Evolutionary conservation across 805 yeast species (phyloP), one percentile per base, ranked within the genome.

Genomic region (Starmerella roubikii): DNA sequence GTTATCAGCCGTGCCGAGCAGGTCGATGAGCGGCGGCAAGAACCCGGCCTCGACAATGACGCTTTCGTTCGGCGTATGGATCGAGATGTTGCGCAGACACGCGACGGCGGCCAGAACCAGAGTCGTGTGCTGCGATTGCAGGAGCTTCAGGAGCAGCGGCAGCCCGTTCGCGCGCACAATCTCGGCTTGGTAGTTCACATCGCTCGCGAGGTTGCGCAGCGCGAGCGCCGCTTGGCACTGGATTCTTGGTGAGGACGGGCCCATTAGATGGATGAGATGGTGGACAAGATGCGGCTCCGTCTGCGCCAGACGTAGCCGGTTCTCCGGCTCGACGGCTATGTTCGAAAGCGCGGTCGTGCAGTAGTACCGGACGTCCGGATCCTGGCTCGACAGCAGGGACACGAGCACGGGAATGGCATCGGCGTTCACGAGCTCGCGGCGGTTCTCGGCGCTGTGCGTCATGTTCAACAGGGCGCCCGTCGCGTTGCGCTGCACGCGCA

Each of bases 161-260:
- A 91, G 71, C 0, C 98, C 99, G 41, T 94, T 94, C 28, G 93
- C 86, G 54, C 93, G 72, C 15, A 88, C 97, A 49, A 88, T 86
- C 57, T 88, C 97, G 46, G 88, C 72, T 64, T 91, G 99, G 62
- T 91, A 91, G 48, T 85, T 79, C 15, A 91, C 84, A 61, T 91
- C 99, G 3, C 94, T 80, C 1, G 98, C 99, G 54, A 91, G 71
- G 57, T 91, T 91, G 62, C 99, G 74, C 50, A 91, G 68, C 1
- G 97, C 98, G 46, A 91, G 68, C 4, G 98, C 93, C 0, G 98
- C 97, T 65, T 91, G 98, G 61, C 99, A 91, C 62, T 91, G 96
- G 26, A 91, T 96, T 51, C 97, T 72, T 27, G 96, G 88, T 33
- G 91, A 75, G 11, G 85, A 78, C 3, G 93, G 81, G 56, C 83